These are phyloP conservation scores for Boletus hoseneyae DNA, from an alignment of 1,284 basidiomycete genomes.

Conservation along the genomic window DNA sequence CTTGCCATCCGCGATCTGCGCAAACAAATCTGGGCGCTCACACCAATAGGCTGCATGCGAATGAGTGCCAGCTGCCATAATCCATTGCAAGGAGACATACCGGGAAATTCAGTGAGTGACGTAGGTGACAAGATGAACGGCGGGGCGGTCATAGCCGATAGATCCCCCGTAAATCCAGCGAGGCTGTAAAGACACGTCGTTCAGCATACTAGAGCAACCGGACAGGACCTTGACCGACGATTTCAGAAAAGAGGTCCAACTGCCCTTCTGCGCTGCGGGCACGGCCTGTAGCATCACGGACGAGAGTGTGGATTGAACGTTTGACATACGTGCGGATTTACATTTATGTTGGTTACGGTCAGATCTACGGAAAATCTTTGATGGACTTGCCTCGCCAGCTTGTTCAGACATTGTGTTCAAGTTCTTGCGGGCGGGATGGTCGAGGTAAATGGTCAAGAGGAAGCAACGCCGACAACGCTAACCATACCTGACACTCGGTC, in stretches of 20 bases:
- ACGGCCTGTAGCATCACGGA: slow-evolving; percentile 53
- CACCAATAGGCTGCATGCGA: slow-evolving; percentile 78
- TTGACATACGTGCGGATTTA: slow-evolving; percentile 34
- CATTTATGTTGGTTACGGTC: slow-evolving; percentile 31
- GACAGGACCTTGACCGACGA: slow-evolving; percentile 48
- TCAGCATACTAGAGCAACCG: slow-evolving; percentile 10
- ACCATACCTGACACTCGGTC: slow-evolving; percentile 7
- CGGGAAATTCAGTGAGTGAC: slow-evolving; percentile 85
- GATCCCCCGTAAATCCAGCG: slow-evolving; percentile 85
- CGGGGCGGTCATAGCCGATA: slow-evolving; percentile 94
- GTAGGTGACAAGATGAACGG: slow-evolving; percentile 88
- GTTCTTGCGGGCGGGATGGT: slow-evolving; percentile 14
- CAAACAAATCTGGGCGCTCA: slow-evolving; percentile 82
- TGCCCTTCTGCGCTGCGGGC: slow-evolving; percentile 66
- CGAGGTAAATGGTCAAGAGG: slow-evolving; percentile 5
- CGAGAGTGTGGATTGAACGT: slow-evolving; percentile 21
- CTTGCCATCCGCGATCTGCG: slow-evolving; percentile 75
- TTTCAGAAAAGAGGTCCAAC: slow-evolving; percentile 81
- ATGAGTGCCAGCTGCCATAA: slow-evolving; percentile 3
- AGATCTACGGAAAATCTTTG: slow-evolving; percentile 29
- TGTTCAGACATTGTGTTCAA: slow-evolving; percentile 36
- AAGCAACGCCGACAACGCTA: background rate
- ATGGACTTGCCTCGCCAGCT: slow-evolving; percentile 40
- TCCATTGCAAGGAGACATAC: slow-evolving; percentile 38
- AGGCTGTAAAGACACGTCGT: slow-evolving; percentile 44